Percentiles rank a stretch among this genome's conserved stretches.
These are phyloP conservation scores for Mitragyna speciosa DNA, from an alignment of 257 asterid genomes.

Conservation along the genomic window DNA sequence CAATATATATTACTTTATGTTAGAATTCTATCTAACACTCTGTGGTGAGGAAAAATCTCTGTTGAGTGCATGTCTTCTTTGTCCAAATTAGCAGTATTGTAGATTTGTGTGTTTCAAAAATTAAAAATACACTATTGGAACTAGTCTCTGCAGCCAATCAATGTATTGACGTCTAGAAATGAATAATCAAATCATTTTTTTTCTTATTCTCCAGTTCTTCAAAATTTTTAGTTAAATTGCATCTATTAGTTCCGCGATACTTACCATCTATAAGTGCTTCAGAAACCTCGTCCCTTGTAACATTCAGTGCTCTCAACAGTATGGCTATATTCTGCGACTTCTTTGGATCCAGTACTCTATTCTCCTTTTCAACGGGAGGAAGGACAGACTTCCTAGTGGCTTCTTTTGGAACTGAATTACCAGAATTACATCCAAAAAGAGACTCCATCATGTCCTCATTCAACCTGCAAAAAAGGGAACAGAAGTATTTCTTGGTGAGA, in stretches of 20 bases:
- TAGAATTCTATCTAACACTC: no score
- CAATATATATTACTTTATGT: no score
- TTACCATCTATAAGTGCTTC: constrained; percentile 91
- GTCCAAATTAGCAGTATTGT: no score
- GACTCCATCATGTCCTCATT: constrained; percentile 96
- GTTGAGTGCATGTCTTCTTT: no score
- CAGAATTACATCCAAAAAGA: constrained; percentile 74
- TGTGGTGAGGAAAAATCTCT: no score
- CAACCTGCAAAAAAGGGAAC: constrained; percentile 47
- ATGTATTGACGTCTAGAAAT: no score
- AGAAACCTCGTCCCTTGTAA: constrained; percentile 83
- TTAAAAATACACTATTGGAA: no score
- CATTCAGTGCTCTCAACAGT: constrained; percentile 84
- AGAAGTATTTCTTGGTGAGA: constrained; percentile 15
- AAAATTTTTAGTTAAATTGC: no score
- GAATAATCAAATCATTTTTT: no score
- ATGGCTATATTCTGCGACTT: constrained; percentile 97
- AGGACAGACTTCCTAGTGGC: constrained; percentile 45
- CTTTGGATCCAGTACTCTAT: constrained; percentile 90
- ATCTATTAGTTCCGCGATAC: constrained; percentile 9
- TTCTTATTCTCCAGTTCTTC: no score
- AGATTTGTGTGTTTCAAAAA: no score
- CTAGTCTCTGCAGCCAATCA: no score
- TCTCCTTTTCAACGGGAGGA: constrained; percentile 61
- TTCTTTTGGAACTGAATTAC: constrained; percentile 59